A percentile compares a stretch with the other conserved stretches of the same genome.
Conservation (phyloP, 176 grass and related monocot species). For the Thalia dealbata region DNA sequence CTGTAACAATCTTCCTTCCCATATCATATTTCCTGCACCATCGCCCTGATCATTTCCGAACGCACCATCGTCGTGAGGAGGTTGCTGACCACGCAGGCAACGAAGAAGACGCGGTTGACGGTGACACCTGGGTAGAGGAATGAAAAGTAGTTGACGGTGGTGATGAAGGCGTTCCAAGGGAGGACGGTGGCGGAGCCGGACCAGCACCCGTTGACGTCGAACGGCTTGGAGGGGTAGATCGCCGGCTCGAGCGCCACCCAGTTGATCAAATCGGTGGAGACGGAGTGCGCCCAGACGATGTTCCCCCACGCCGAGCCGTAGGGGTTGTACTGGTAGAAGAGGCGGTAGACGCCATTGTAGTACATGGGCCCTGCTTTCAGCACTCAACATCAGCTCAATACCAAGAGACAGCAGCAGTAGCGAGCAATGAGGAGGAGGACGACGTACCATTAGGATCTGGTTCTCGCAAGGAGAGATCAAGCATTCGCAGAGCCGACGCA, state of each 20-base stretch:
- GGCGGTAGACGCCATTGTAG: conserved; percentile 81
- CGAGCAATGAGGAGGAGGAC: no score
- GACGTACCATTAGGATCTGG: conserved; percentile 86
- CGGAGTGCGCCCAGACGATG: conserved; percentile 69
- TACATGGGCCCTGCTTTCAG: conserved; percentile 71
- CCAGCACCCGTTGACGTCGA: conserved; percentile 71
- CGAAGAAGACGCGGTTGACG: no score
- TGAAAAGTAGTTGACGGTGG: no score
- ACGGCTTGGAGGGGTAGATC: conserved; percentile 23
- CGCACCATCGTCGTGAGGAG: no score
- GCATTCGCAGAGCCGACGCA: neutral
- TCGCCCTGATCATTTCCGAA: no score
- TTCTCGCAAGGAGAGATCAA: neutral
- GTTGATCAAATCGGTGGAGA: conserved; percentile 72
- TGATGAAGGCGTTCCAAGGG: no score
- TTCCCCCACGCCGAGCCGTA: conserved; percentile 49
- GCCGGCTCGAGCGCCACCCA: conserved; percentile 51
- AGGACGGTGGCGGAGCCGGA: conserved; percentile 80
- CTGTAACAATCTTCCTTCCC: no score
- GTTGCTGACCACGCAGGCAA: no score
- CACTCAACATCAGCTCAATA: no score
- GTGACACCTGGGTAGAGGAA: no score
- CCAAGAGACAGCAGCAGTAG: no score
- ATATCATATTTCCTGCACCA: no score
- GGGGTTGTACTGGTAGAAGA: conserved; percentile 95